phyloP scores from a whole-genome alignment of 768 basidiomycete species.

The Chalciporus piperatus region DNA sequence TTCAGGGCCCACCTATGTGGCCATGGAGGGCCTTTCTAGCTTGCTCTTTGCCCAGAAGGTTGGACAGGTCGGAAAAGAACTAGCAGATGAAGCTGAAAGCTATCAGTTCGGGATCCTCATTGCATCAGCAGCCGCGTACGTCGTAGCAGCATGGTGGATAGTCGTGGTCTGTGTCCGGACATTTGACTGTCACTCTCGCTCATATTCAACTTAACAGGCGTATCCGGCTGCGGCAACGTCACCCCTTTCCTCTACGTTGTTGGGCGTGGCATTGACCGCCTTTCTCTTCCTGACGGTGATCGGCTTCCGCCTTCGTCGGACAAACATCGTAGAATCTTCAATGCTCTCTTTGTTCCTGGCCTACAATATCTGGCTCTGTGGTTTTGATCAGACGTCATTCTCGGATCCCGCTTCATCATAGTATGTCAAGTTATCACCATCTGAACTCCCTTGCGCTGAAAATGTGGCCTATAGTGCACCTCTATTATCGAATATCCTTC shows the following conservation, averaged over 20 bases:
- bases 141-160: slow-evolving; percentile 84
- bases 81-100: slow-evolving; percentile 69
- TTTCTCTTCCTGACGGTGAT: slow-evolving; percentile 90
- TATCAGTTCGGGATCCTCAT: slow-evolving; percentile 79
- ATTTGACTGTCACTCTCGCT: slow-evolving; percentile 4
- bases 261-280: slow-evolving; percentile 85
- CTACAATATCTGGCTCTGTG: slow-evolving; percentile 89
- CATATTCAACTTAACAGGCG: slow-evolving; percentile 42
- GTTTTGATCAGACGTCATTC: slow-evolving; percentile 71
- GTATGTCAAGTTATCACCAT: slow-evolving; percentile 42
- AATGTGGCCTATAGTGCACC: slow-evolving; percentile 52
- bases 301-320: slow-evolving; percentile 83
- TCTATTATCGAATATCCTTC: slow-evolving; percentile 72
- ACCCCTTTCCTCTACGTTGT: slow-evolving; percentile 82
- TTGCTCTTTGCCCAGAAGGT: slow-evolving; percentile 78
- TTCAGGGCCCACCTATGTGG: slow-evolving; percentile 75
- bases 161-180: slow-evolving; percentile 54
- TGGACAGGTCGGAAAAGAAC: slow-evolving; percentile 71
- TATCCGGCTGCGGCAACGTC: slow-evolving; percentile 83
- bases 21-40: slow-evolving; percentile 82
- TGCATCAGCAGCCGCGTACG: slow-evolving; percentile 75
- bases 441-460: slow-evolving; percentile 5
- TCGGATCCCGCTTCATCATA: slow-evolving; percentile 75
- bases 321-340: slow-evolving; percentile 91
- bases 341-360: slow-evolving; percentile 86